Evolutionary conservation across 148 eudicot genomes (phyloP), one percentile per base, ranked within the genome.

Genomic region (Pouteria glomerata): DNA sequence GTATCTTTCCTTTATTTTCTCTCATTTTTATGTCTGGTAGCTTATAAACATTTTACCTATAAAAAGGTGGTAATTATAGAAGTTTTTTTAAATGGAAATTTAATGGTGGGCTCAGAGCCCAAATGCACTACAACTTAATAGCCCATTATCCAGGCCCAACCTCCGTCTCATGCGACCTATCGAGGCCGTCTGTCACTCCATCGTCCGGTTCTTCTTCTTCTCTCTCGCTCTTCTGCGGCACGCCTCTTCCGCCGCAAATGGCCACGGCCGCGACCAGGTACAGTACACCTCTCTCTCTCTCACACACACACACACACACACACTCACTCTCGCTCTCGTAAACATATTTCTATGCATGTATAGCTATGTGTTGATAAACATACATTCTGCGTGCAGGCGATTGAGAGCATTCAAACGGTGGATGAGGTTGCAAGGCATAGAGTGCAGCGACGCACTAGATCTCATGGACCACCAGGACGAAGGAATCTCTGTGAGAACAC

Each of bases 371-470:
- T 66, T 66, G 12, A 18, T 35, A 35, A 52, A 37, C 51, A 35
- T 19, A 55, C 15, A 39, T 44, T 18, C 18, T 24, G 45, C 39
- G 26, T 35, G 18, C 75, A 82, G 98, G 79, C 85, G 80, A 44
- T 45, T 94, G 79, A 79, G 96, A 63, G 91, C 80, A 4, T 94
- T 94, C 89, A 89, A 85, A 72, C 81, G 96, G 26, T 94, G 97
- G 98, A 94, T 94, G 96, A 64, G 62, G 0, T 34, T 73, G 14
- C 82, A 86, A 52, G 63, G 45, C 65, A 81, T 94, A 37, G 73
- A 89, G 1, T 82, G 73, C 80, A 86, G 85, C 72, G 85, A 94
- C 60, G 88, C 98, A 1, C 80, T 91, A 12, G 73, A 76, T 24
- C 79, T 91, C 44, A 53, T 80, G 50, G 79, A 79, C 50, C 27